These are phyloP conservation scores for Calonectria pseudoturangicola DNA, from an alignment of 2,329 filamentous ascomycete species.

Conservation along the genomic window DNA sequence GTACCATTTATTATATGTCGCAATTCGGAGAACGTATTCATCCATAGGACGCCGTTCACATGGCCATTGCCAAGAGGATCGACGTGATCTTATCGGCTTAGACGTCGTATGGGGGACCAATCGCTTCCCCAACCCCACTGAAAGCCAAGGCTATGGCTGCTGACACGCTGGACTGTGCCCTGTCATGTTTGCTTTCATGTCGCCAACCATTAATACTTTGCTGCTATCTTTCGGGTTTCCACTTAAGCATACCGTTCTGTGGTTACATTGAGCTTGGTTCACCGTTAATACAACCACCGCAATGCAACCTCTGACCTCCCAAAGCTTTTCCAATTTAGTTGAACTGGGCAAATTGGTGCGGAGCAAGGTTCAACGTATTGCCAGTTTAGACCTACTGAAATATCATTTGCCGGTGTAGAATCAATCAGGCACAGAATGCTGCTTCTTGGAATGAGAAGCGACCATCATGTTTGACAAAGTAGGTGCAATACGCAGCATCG, in stretches of 20 bases:
- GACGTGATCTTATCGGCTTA: constrained; percentile 1
- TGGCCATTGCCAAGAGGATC: constrained; percentile 9
- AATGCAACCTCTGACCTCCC: constrained; percentile 16
- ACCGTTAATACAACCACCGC: constrained; percentile 18
- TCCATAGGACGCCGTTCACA: constrained; percentile 12
- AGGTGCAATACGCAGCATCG: too few species aligned
- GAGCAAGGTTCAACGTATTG: neutral
- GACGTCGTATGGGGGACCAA: constrained; percentile 1
- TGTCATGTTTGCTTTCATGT: neutral
- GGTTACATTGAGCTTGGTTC: constrained; percentile 16
- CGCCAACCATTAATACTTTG: neutral
- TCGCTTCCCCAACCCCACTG: neutral
- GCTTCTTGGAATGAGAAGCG: too few species aligned
- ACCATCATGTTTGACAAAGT: neutral
- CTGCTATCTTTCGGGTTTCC: neutral
- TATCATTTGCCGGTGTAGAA: neutral
- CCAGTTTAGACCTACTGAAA: neutral
- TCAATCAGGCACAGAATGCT: neutral
- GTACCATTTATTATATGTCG: constrained; percentile 29
- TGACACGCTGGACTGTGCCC: neutral
- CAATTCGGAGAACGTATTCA: constrained; percentile 41
- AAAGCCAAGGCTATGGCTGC: neutral
- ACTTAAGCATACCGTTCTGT: neutral
- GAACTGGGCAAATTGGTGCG: neutral
- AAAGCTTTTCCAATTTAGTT: neutral